phyloP scores from a whole-genome alignment of 139 green algal genomes.

The Deuterostichococcus epilithicus region DNA sequence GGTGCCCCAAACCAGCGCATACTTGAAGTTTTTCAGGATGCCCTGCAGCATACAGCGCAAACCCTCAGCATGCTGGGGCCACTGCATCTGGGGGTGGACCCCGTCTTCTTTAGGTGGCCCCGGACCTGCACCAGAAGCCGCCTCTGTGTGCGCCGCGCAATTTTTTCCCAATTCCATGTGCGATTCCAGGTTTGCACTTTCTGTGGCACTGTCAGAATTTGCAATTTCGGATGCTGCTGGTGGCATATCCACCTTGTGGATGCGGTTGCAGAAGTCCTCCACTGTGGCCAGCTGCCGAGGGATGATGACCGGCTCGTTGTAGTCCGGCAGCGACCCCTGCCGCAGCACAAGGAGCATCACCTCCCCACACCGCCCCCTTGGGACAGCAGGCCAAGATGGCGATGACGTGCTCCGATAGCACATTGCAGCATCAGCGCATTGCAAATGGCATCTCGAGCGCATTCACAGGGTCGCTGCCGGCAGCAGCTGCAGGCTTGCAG shows the following conservation, averaged over 20 bases:
- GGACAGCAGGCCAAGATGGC: not conserved
- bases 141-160: no score
- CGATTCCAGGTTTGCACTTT: no score
- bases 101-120: no score
- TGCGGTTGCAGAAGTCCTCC: constrained; percentile 95
- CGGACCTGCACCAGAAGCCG: no score
- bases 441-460: no score
- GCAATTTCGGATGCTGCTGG: no score
- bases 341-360: not conserved
- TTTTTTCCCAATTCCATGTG: no score
- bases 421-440: no score
- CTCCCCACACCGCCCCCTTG: no score
- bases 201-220: no score
- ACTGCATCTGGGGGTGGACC: no score
- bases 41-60: constrained; percentile 48
- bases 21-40: constrained; percentile 96
- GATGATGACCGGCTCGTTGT: constrained; percentile 93
- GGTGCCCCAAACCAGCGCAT: constrained; percentile 85
- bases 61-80: no score
- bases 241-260: constrained; percentile 47
- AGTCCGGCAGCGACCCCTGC: constrained; percentile 91
- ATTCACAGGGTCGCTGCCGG: not conserved
- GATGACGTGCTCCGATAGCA: not conserved
- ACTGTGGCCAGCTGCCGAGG: constrained; percentile 59
- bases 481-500: not conserved